Conservation (phyloP, 805 yeast species). For the Saccharomycopsis amapae region DNA sequence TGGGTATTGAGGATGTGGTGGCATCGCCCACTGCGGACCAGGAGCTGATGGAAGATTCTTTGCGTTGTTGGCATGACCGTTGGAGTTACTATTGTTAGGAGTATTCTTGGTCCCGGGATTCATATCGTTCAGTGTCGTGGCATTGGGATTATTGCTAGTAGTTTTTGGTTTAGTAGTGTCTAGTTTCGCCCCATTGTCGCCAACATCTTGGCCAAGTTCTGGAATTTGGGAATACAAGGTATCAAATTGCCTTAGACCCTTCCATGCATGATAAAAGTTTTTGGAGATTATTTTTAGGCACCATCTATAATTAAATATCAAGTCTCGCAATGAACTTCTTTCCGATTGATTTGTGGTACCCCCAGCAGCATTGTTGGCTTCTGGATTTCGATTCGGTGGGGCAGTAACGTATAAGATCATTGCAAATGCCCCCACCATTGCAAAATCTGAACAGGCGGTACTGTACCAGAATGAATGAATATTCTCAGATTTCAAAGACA, state of each 20-base stretch:
- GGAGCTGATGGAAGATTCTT: too few relatives aligned
- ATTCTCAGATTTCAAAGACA: conserved; percentile 72
- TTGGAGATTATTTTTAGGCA: conserved; percentile 65
- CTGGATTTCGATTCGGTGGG: too few relatives aligned
- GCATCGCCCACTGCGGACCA: too few relatives aligned
- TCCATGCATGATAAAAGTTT: conserved; percentile 71
- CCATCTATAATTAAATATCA: conserved; percentile 71
- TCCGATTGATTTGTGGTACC: conserved; percentile 40
- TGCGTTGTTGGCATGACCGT: conserved; percentile 1
- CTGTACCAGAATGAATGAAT: conserved; percentile 88
- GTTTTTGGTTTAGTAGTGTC: conserved; percentile 2
- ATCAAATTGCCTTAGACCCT: conserved; percentile 66
- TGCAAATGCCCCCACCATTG: conserved; percentile 84
- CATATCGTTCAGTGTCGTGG: background rate
- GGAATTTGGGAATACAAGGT: conserved; percentile 70
- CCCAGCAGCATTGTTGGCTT: too few relatives aligned
- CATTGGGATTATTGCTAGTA: conserved; percentile 1
- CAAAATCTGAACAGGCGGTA: conserved; percentile 67
- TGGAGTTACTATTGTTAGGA: conserved; percentile 1
- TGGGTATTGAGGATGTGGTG: too few relatives aligned
- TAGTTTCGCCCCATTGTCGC: background rate
- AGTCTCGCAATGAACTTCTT: conserved; percentile 53
- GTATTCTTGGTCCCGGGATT: background rate
- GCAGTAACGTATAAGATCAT: conserved; percentile 70
- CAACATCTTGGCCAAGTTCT: conserved; percentile 30